A percentile compares a stretch with the other conserved stretches of the same genome.
phyloP scores from a whole-genome alignment of 2,329 filamentous ascomycete genomes.

The Aspergillus vadensis region DNA sequence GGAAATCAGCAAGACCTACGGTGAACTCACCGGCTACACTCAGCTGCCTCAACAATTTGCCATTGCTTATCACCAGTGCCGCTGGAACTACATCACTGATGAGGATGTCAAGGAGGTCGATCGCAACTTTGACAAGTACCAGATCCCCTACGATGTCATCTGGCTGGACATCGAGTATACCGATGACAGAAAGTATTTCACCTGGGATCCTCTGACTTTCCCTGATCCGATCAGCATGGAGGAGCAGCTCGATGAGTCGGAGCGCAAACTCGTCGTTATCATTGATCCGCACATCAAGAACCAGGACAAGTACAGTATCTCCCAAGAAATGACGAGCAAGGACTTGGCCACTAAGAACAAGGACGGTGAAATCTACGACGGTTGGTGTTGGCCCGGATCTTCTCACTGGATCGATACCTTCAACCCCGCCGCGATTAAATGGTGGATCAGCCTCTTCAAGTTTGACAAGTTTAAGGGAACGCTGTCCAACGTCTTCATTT shows the following conservation, averaged over 20 bases:
- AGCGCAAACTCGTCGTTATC: slow-evolving; percentile 88
- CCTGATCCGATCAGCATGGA: slow-evolving; percentile 83
- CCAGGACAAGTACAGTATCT: slow-evolving; percentile 71
- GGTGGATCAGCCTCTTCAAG: slow-evolving; percentile 89
- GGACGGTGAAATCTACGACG: slow-evolving; percentile 83
- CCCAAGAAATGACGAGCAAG: slow-evolving; percentile 79
- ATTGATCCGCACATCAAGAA: slow-evolving; percentile 99
- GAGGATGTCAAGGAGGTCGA: slow-evolving; percentile 97
- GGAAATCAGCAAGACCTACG: slow-evolving; percentile 79
- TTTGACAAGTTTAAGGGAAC: slow-evolving; percentile 88
- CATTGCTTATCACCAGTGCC: slow-evolving; percentile 93
- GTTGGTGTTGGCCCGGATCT: slow-evolving; percentile 98
- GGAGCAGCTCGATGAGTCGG: slow-evolving; percentile 78
- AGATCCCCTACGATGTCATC: slow-evolving; percentile 97
- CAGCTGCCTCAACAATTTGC: slow-evolving; percentile 90
- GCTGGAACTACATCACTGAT: slow-evolving; percentile 98
- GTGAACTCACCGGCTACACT: slow-evolving; percentile 87
- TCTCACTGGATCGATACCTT: slow-evolving; percentile 97
- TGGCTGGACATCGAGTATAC: slow-evolving; percentile 99
- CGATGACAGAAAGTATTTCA: slow-evolving; percentile 96
- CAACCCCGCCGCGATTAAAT: slow-evolving; percentile 84
- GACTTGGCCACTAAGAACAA: slow-evolving; percentile 87
- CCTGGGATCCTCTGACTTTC: slow-evolving; percentile 90
- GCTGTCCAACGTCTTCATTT: slow-evolving; percentile 83
- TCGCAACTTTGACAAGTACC: slow-evolving; percentile 89